phyloP scores from a whole-genome alignment of 257 asterid genomes.

The Capsicum baccatum region DNA sequence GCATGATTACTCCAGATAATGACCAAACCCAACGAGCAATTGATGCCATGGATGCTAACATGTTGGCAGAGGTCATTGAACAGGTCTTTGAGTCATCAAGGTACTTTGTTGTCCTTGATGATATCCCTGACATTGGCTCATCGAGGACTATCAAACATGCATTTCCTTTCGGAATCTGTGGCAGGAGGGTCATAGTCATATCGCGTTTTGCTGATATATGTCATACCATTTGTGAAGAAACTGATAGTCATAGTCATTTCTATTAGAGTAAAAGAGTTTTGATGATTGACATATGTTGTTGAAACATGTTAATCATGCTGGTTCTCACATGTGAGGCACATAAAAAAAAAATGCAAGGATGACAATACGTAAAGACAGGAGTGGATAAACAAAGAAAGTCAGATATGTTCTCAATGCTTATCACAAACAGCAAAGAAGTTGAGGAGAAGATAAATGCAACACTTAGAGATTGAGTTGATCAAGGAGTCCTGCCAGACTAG shows the following conservation, averaged over 20 bases:
- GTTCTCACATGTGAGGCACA: too few species aligned
- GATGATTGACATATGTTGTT: not conserved
- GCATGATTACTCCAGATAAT: not conserved
- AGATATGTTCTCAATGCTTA: too few species aligned
- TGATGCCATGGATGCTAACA: conserved; percentile 17
- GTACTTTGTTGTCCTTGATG: conserved; percentile 39
- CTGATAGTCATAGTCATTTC: not conserved
- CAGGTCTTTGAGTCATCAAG: conserved; percentile 19
- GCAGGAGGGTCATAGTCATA: conserved; percentile 38
- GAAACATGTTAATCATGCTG: conserved; percentile 23
- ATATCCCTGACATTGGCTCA: conserved; percentile 24
- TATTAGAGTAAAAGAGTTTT: not conserved
- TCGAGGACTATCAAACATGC: conserved; percentile 34
- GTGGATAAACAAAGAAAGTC: too few species aligned
- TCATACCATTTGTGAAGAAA: conserved; percentile 13
- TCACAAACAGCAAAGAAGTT: too few species aligned
- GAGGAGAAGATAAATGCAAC: too few species aligned
- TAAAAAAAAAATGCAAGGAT: too few species aligned
- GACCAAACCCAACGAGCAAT: not conserved
- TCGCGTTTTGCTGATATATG: conserved; percentile 31
- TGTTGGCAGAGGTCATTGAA: conserved; percentile 17
- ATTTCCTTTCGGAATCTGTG: conserved; percentile 30
- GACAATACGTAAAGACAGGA: too few species aligned
- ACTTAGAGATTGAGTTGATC: too few species aligned
- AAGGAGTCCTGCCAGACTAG: too few species aligned